These are phyloP conservation scores for Eutrema heterophyllum DNA, from an alignment of 345 rosid species.

Conservation along the genomic window DNA sequence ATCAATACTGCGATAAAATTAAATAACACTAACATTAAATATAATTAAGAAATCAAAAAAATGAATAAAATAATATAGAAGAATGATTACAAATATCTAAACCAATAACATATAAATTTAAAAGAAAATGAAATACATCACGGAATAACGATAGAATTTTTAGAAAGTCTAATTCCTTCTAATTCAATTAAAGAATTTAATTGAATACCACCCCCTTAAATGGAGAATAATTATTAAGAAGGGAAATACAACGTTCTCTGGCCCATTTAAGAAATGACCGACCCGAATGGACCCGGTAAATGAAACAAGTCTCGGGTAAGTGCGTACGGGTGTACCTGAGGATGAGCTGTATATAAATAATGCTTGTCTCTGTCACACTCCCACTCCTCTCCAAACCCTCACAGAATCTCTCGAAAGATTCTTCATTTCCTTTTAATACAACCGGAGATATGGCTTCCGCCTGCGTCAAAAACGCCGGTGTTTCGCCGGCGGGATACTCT, in stretches of 20 bases:
- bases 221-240: too few species aligned
- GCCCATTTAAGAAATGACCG: not conserved
- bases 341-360: conserved; percentile 15
- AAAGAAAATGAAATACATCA: too few species aligned
- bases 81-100: too few species aligned
- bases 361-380: conserved; percentile 18
- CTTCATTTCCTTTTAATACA: not conserved
- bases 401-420: not conserved
- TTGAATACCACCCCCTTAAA: too few species aligned
- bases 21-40: too few species aligned
- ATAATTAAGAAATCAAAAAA: too few species aligned
- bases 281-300: not conserved
- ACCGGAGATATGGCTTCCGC: conserved; percentile 65
- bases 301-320: not conserved
- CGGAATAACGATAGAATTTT: too few species aligned
- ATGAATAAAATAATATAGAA: too few species aligned
- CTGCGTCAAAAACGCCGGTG: conserved; percentile 61
- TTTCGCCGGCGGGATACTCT: conserved; percentile 56
- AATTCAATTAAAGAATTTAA: too few species aligned
- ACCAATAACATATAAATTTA: too few species aligned
- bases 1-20: too few species aligned
- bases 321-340: conserved; percentile 25
- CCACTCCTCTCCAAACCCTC: conserved; percentile 11
- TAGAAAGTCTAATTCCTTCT: too few species aligned
- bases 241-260: not conserved